Base-by-base conservation (phyloP, 345 rosid species). In the Mallotus nudiflorus region DNA sequence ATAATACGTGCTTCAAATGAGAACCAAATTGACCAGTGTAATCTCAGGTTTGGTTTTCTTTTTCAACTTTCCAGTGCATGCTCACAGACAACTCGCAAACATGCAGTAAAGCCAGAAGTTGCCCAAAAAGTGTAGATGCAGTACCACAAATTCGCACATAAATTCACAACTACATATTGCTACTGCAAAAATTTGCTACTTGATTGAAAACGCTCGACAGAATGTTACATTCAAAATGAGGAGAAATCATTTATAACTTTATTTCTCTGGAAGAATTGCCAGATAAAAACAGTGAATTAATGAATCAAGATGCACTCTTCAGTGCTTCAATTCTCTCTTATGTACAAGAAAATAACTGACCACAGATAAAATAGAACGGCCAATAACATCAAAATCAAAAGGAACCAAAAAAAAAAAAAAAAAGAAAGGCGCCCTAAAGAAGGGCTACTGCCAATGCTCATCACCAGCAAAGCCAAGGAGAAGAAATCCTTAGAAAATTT, bases 261-360 rank as follows among this genome's bases (percentile, higher is more conserved):
- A n/a, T 62, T 62, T 50, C 33, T 13, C 42, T 62, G 15, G 35
- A 62, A 24, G 20, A 33, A 33, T 29, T 12, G 12, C 28, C 15
- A 25, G 7, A 12, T 33, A 33, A 16, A 28, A 29, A 58, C 46
- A 56, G 15, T 58, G 37, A 35, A 69, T 58, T 15, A 58, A 59
- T 31, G 66, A 59, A 69, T 69, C 20, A 24, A 48, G 55, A 4
- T 45, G 67, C 67, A 46, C 54, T 46, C 54, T 64, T 20, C 45
- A n/a, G 37, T 33, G 37, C 56, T 56, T 29, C 44, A 46, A 33
- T 58, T 69, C 22, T 46, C 31, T 72, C 1, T n/a, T 71, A 64
- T 53, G 18, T 35, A 72, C 54, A 50, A 48, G 48, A 49, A 56
- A 24, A 55, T 40, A 19, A 48, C 10, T 45, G 40, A 59, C 33